Percentiles rank a stretch among this genome's conserved stretches.
Conservation (phyloP, 2,329 filamentous ascomycete genomes). For the Biscogniauxia sp. region DNA sequence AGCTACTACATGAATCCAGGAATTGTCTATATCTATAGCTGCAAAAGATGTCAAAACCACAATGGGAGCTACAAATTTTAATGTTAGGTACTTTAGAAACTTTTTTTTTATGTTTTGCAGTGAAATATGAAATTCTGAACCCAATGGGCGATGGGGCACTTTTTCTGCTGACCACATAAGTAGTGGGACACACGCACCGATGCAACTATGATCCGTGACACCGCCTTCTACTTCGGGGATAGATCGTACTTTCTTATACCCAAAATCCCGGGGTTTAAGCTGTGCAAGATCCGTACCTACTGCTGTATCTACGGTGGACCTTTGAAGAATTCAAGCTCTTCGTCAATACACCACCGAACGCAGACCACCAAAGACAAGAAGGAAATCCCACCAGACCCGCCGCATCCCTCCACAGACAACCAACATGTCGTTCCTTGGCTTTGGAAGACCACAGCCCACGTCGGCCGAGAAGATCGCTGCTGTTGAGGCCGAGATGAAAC, state of each 20-base stretch:
- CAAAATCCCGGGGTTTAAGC: slow-evolving; percentile 2
- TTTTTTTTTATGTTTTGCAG: too few relatives aligned
- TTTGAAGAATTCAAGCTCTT: slow-evolving; percentile 6
- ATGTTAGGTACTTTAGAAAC: too few relatives aligned
- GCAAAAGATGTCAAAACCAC: background rate
- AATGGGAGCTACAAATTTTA: too few relatives aligned
- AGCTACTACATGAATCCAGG: too few relatives aligned
- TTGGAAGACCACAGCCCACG: slow-evolving; percentile 76
- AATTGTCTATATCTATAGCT: background rate
- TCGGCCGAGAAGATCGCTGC: slow-evolving; percentile 97
- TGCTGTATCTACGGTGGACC: background rate
- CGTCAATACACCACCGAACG: slow-evolving; percentile 1
- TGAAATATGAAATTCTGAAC: too few relatives aligned
- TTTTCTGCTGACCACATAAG: slow-evolving; percentile 24
- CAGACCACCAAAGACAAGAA: slow-evolving; percentile 5
- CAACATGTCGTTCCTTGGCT: slow-evolving; percentile 72
- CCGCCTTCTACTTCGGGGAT: slow-evolving; percentile 23
- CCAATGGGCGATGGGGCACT: background rate
- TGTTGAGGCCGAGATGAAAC: slow-evolving; percentile 95
- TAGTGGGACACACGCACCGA: slow-evolving; percentile 3
- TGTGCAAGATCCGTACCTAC: background rate
- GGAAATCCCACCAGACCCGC: background rate
- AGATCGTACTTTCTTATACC: slow-evolving; percentile 3
- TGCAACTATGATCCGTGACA: slow-evolving; percentile 20
- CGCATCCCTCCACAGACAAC: background rate